Evolutionary conservation across 352 stramenopile genomes (phyloP), one percentile per base, ranked within the genome.

Genomic region (Globisporangium uncinulatum): DNA sequence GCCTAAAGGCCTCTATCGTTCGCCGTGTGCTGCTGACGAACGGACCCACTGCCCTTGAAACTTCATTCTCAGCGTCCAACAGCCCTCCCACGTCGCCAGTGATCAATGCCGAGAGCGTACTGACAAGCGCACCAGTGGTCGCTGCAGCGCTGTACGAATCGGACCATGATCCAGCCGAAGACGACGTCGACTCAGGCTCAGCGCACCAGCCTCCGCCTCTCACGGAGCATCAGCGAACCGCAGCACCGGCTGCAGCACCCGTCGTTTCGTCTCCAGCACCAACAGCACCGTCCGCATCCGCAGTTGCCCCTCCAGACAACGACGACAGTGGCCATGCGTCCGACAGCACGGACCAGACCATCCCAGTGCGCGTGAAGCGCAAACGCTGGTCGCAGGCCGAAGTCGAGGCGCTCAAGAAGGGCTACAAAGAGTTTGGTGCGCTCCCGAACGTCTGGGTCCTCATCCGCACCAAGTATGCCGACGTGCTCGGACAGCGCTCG

Each of bases 391-490:
- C 71, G 21, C 45, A 59, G 2, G 66, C 69, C 3, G 83, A 93
- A 57, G 77, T 82, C 14, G 60, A 71, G 8, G 83, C 83, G 44
- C 57, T 93, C 13, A 45, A 78, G 21, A 67, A 80, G n/a, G 83
- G 83, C 32, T 75, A 87, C 59, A 63, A 69, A 37, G 58, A 79
- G 24, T 93, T 79, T 43, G 50, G 68, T 17, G 54, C 62, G 13
- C 56, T 81, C n/a, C 63, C 63, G 13, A 86, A 84, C 46, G 62
- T 86, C 37, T 93, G 83, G 83, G 47, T 80, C 52, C 65, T 76
- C 21, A 93, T 91, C 70, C 88, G 89, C 56, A 59, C 60, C 24
- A 84, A 77, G 59, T 80, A 73, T 54, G 55, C 62, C 0, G 59
- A 76, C 14, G 63, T 74, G 31, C 69, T 93, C 29, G 57, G 62